Conservation (phyloP, 768 basidiomycete species). For the Russula earlei region DNA sequence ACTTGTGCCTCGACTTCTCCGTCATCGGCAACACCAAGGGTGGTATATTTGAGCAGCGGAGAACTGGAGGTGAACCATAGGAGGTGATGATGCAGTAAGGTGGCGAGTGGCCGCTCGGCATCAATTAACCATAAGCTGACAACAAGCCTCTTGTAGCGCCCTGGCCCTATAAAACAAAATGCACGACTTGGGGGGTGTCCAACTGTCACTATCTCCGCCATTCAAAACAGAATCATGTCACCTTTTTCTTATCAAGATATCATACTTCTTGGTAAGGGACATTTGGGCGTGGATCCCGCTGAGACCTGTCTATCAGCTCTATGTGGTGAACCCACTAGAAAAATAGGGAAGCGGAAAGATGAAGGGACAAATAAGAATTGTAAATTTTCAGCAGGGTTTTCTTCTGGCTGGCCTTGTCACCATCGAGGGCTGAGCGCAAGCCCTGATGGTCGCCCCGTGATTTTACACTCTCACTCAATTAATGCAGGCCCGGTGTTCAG, state of each 20-base stretch:
- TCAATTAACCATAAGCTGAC: background rate
- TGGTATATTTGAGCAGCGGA: background rate
- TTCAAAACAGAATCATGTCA: background rate
- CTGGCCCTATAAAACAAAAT: background rate
- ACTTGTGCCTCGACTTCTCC: background rate
- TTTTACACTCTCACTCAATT: too few species aligned
- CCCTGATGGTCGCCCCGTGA: too few species aligned
- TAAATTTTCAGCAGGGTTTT: too few species aligned
- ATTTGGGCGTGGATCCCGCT: background rate
- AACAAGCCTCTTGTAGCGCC: background rate
- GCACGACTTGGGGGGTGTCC: background rate
- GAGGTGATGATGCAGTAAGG: background rate
- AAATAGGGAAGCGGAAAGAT: too few species aligned
- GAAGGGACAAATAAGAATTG: too few species aligned
- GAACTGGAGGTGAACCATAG: background rate
- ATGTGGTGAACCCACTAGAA: background rate
- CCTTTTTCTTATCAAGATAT: background rate
- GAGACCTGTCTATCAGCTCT: background rate
- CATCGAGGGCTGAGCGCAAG: too few species aligned
- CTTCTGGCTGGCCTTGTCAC: too few species aligned
- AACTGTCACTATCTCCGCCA: background rate
- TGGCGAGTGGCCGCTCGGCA: background rate
- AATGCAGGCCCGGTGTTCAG: too few species aligned
- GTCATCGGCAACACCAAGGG: background rate
- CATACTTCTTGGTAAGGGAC: background rate